Base-by-base conservation (phyloP, 108 stramenopile genomes). In the Chaetoceros tenuissimus region DNA sequence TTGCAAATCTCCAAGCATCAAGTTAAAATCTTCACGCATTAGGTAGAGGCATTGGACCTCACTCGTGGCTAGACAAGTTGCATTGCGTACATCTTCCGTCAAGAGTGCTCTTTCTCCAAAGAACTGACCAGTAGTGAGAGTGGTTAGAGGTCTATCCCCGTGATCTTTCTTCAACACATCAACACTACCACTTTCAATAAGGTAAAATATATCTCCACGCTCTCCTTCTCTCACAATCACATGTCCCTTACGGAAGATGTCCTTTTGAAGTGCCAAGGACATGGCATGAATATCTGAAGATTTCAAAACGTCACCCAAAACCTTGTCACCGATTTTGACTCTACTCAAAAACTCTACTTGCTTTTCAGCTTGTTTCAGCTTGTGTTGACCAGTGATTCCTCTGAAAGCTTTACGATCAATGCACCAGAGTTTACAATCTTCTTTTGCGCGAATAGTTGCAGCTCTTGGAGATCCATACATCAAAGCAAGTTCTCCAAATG, bases 381-480 rank as follows among this genome's bases (percentile, higher is more conserved):
- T 80, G 48, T 80, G 82, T 46, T 90, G 83, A 45, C 47, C 55
- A 52, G 79, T 75, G 23, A 94, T 85, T 30, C 64, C 76, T 28
- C 91, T 77, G 73, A 90, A 96, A 24, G 73, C 72, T 56, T 69
- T 75, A 51, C 92, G 85, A 66, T 92, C 83, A 46, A 96, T 84
- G n/a, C 70, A 81, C 79, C 90, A 96, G 10, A 94, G 53, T n/a
- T 67, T 67, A 51, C 77, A 72, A 29, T 75, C 85, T 3, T 68
- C 62, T 18, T 71, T 67, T 10, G 94, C 89, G 53, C 80, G 73
- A 56, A 94, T 88, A 54, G 94, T 87, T 40, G 95, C 96, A 31
- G 90, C 91, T 17, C 96, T 81, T 3, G 96, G 92, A 48, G 82
- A 88, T 29, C 85, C 89, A 55, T 87, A 93, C 63, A 93, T 66